Base-by-base conservation (phyloP, 306 rosid genomes). In the Prunus padus region DNA sequence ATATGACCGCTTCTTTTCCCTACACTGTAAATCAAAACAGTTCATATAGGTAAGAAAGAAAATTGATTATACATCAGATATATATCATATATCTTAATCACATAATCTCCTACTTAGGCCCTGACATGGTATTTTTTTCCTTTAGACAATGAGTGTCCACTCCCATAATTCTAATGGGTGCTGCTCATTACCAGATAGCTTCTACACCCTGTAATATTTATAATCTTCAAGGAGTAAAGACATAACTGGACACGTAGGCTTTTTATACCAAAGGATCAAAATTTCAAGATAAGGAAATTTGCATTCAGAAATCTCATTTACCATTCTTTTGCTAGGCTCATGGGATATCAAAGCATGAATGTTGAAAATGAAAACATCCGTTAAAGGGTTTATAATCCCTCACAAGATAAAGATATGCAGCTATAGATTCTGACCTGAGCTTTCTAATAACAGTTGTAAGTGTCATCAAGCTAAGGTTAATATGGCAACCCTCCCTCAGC, bases 371-470 rank as follows among this genome's bases (percentile, higher is more conserved):
- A 25, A 60, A 45, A 51, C 26, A 51, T 3, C 56, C 19, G 4
- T 50, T 14, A 51, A 51, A 55, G 11, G 28, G 31, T 62, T 14
- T 54, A 28, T 13, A 40, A 6, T 44, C 44, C 37, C 1, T 37
- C 50, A 56, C 64, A 25, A 15, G 55, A 40, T 16, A 71, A 23
- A 10, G 22, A 72, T 47, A 23, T 25, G 47, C 14, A 20, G n/a
- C 31, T 73, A 56, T 12, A 37, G 40, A 65, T 84, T 75, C 88
- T 87, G 51, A 96, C 99, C 99, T 92, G 55, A 96, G 96, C 87
- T 96, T 96, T 84, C 99, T 90, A 86, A 96, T 96, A 72, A 96
- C 99, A 82, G 99, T 96, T 69, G 99, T 96, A 71, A 96, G 99
- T 64, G 99, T 96, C 99, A 96, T 96, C 84, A 96, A 82, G 86